Conservation (phyloP, 1,139 yeast genomes). For the Yarrowia galli region DNA sequence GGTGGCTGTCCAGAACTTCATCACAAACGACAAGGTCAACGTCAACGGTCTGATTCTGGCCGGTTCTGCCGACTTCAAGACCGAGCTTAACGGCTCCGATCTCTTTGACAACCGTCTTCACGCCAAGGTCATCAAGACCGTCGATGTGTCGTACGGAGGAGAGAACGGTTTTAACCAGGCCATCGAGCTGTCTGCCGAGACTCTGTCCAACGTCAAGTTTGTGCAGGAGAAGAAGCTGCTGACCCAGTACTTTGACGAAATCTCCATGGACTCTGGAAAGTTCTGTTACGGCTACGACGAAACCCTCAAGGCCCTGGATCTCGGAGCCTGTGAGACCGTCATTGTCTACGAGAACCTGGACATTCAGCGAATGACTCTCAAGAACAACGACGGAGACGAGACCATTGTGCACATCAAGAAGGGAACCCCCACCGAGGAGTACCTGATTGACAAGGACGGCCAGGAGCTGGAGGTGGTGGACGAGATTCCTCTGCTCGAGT, state of each 20-base stretch:
- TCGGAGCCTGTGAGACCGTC: conserved; percentile 92
- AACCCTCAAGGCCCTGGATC: conserved; percentile 91
- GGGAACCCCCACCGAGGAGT: conserved; percentile 65
- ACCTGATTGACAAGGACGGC: conserved; percentile 82
- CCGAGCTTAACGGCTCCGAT: conserved; percentile 89
- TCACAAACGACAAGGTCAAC: conserved; percentile 89
- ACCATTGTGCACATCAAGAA: conserved; percentile 74
- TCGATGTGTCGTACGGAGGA: conserved; percentile 98
- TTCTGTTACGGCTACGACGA: conserved; percentile 98
- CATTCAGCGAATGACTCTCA: conserved; percentile 80
- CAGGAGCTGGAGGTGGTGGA: conserved; percentile 84
- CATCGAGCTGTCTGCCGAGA: conserved; percentile 94
- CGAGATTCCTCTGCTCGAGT: conserved; percentile 87
- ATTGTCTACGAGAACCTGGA: conserved; percentile 94
- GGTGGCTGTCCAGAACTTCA: conserved; percentile 96
- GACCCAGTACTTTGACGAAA: conserved; percentile 91
- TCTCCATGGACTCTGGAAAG: conserved; percentile 94
- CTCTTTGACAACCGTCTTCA: conserved; percentile 88
- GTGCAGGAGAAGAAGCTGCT: conserved; percentile 97
- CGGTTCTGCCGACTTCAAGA: conserved; percentile 98
- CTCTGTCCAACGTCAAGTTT: conserved; percentile 93
- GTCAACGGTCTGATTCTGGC: conserved; percentile 95
- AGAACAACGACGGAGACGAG: conserved; percentile 78
- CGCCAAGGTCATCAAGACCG: conserved; percentile 87
- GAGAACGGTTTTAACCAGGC: conserved; percentile 99